Percentiles rank a stretch among this genome's conserved stretches.
These are phyloP conservation scores for Kurtzmaniella quercitrusa DNA, from an alignment of 1,139 yeast species.

Conservation along the genomic window DNA sequence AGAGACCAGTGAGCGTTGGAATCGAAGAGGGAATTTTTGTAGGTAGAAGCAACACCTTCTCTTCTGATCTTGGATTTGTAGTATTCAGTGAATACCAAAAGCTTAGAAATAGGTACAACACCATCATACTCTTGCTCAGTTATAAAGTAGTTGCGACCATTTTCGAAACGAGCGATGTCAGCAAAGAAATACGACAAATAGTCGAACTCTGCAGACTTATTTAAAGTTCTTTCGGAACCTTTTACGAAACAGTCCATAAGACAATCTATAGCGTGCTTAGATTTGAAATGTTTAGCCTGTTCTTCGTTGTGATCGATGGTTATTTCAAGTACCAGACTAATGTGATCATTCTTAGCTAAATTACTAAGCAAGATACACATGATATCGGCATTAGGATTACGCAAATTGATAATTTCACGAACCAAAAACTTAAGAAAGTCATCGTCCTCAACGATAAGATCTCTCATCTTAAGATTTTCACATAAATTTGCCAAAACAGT, in stretches of 20 bases:
- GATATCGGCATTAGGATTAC: conserved; percentile 69
- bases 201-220: conserved; percentile 71
- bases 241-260: conserved; percentile 88
- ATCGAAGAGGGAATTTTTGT: conserved; percentile 86
- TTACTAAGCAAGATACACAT: conserved; percentile 83
- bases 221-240: conserved; percentile 70
- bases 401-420: conserved; percentile 48
- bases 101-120: conserved; percentile 76
- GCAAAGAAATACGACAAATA: conserved; percentile 87
- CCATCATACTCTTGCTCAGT: conserved; percentile 67
- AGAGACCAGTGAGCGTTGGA: conserved; percentile 61
- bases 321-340: conserved; percentile 53
- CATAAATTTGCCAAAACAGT: conserved; percentile 83
- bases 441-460: conserved; percentile 60
- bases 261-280: conserved; percentile 68
- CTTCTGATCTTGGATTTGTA: conserved; percentile 76
- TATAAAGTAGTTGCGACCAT: conserved; percentile 75
- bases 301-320: conserved; percentile 30
- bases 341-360: conserved; percentile 71
- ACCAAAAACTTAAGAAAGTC: conserved; percentile 55
- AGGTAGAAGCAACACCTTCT: conserved; percentile 90
- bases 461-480: conserved; percentile 63
- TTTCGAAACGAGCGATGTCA: conserved; percentile 69
- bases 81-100: conserved; percentile 80
- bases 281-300: conserved; percentile 43